Base-by-base conservation (phyloP, 1,284 basidiomycete genomes). In the Irpex sp. region DNA sequence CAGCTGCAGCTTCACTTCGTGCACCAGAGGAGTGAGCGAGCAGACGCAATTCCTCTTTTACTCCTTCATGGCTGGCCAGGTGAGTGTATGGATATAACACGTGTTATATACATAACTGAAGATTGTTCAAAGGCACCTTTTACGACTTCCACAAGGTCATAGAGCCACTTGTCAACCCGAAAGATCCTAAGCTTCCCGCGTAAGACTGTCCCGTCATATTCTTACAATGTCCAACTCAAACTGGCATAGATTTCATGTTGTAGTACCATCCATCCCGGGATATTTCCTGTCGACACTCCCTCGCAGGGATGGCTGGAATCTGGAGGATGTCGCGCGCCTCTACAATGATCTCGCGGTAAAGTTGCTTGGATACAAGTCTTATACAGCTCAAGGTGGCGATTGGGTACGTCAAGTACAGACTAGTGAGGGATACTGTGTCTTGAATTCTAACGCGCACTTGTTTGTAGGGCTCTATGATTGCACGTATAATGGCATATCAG, bases 241-340 rank as follows among this genome's bases (percentile, higher is more conserved):
- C 31, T 33, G n/a, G 50, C 21, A 15, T 21, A 53, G 50, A 3
- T 69, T 68, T 57, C 63, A 69, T 56, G 64, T 69, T 21, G 65
- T 69, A 51, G 58, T 61, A 5, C 64, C 63, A 4, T 68, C 67
- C 33, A 58, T 69, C 31, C 67, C 68, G 9, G 68, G 68, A 1
- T 69, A 65, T 36, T 63, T 58, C 26, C 66, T 67, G 47, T 68
- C 67, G 7, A 60, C 67, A 39, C 50, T 63, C 1, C 65, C 69
- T 6, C 61, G 58, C 5, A 56, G 56, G 55, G 37, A 64, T n/a
- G 60, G 46, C n/a, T 66, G 63, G 63, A 55, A 8, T 6, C 64
- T 67, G 61, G 57, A 15, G 15, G 66, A 67, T 58, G 65, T 63
- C 53, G 66, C 66, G 9, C 64, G 66, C 26, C 55, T 67, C 56